Conservation (phyloP, 2,329 filamentous ascomycete genomes). For the Pseudopithomyces maydicus region DNA sequence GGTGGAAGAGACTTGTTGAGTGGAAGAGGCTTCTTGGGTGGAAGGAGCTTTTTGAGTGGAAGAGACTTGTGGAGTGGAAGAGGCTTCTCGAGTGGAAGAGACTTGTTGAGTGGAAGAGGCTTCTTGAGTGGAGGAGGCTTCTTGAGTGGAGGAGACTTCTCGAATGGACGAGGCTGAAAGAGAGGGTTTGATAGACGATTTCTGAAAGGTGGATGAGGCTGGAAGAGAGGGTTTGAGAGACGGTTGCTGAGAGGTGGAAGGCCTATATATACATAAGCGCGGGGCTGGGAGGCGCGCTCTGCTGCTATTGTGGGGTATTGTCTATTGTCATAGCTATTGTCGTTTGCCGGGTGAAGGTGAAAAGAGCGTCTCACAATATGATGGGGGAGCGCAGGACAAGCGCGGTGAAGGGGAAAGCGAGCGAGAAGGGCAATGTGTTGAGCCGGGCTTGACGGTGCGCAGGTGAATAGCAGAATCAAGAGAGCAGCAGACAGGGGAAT, state of each 20-base stretch:
- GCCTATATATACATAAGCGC: not conserved
- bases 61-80: too few relatives aligned
- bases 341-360: not conserved
- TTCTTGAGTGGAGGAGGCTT: too few relatives aligned
- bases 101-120: too few relatives aligned
- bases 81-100: too few relatives aligned
- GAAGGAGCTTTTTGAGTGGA: too few relatives aligned
- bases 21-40: too few relatives aligned
- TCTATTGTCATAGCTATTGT: not conserved
- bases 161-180: too few relatives aligned
- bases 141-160: too few relatives aligned
- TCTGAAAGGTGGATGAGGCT: too few relatives aligned
- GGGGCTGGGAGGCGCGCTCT: not conserved
- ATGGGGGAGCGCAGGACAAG: not conserved
- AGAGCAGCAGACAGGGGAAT: not conserved
- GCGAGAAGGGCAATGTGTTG: not conserved
- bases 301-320: not conserved
- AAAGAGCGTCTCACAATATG: not conserved
- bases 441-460: not conserved
- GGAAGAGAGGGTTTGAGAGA: not conserved
- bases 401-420: not conserved
- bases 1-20: not conserved
- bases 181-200: too few relatives aligned
- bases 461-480: not conserved
- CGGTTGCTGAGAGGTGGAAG: not conserved